A percentile compares a stretch with the other conserved stretches of the same genome.
phyloP scores from a whole-genome alignment of 169 alveolate genomes.

The Plasmodium gonderi region DNA sequence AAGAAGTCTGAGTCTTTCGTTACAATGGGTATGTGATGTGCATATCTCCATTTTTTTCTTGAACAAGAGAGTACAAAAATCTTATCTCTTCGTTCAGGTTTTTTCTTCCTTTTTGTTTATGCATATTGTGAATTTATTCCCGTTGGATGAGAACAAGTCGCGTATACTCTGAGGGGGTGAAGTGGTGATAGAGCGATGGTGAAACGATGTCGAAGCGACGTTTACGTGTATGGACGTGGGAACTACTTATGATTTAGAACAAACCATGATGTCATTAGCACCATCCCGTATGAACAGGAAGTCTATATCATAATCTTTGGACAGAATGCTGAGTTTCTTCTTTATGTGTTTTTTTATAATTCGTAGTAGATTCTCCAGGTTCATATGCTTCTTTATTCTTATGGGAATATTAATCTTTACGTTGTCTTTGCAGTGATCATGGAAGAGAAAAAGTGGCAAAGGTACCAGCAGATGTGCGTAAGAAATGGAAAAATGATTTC shows the following conservation, averaged over 20 bases:
- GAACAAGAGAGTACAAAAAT: too few species aligned
- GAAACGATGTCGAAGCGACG: not conserved
- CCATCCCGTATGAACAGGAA: constrained; percentile 6
- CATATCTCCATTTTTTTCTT: not conserved
- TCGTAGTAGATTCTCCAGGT: constrained; percentile 3
- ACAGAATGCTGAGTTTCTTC: not conserved
- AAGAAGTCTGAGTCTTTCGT: too few species aligned
- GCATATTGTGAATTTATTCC: not conserved
- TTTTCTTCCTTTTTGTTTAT: not conserved
- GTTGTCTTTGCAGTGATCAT: not conserved
- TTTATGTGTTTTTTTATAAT: constrained; percentile 7
- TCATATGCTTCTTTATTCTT: constrained; percentile 14
- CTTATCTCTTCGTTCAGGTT: not conserved
- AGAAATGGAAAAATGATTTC: too few species aligned
- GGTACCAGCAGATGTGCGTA: too few species aligned
- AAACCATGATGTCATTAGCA: constrained; percentile 9
- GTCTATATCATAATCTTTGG: constrained; percentile 17
- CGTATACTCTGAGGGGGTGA: constrained; percentile 12
- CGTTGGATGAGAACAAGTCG: not conserved
- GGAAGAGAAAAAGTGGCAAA: not conserved
- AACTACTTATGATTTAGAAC: not conserved
- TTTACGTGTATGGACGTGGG: too few species aligned
- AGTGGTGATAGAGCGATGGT: not conserved
- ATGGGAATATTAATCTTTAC: not conserved
- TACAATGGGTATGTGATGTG: too few species aligned